Percentiles rank a stretch among this genome's conserved stretches.
Evolutionary conservation across 139 green algal species (phyloP).

Genomic region (Penium margaritaceum): DNA sequence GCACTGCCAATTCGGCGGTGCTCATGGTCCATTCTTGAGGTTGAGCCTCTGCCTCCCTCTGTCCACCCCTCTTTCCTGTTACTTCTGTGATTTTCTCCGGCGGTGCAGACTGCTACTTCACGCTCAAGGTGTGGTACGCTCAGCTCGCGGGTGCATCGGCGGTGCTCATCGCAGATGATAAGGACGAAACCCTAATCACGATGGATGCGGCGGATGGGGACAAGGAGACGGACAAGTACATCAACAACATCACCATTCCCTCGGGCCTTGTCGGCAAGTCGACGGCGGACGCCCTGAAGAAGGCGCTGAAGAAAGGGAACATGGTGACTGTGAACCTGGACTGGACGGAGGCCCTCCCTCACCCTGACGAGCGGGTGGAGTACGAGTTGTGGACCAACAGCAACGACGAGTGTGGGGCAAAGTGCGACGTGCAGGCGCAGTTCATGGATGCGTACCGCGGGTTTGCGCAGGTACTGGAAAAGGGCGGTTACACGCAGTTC

Average conservation of each 20-base stretch:
- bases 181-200: constrained; percentile 63
- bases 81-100: too few relatives aligned
- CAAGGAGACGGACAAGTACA: too few relatives aligned
- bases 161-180: constrained; percentile 61
- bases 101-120: constrained; percentile 77
- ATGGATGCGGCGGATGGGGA: constrained; percentile 64
- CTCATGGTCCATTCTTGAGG: too few relatives aligned
- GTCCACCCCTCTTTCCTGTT: too few relatives aligned
- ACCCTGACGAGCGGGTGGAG: constrained; percentile 55
- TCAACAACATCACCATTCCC: constrained; percentile 66
- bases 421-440: constrained; percentile 65
- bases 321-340: constrained; percentile 63
- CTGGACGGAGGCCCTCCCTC: constrained; percentile 72
- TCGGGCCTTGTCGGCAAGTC: constrained; percentile 67
- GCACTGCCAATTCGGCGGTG: too few relatives aligned
- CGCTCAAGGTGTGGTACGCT: constrained; percentile 77
- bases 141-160: constrained; percentile 75
- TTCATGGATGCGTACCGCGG: constrained; percentile 69
- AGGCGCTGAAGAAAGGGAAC: constrained; percentile 52
- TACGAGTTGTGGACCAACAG: constrained; percentile 91
- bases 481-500: constrained; percentile 66
- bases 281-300: constrained; percentile 63
- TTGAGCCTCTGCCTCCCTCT: too few relatives aligned
- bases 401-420: constrained; percentile 71
- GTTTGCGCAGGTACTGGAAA: constrained; percentile 58